These are phyloP conservation scores for Juglanconis oblonga DNA, from an alignment of 2,329 filamentous ascomycete species.

Conservation along the genomic window DNA sequence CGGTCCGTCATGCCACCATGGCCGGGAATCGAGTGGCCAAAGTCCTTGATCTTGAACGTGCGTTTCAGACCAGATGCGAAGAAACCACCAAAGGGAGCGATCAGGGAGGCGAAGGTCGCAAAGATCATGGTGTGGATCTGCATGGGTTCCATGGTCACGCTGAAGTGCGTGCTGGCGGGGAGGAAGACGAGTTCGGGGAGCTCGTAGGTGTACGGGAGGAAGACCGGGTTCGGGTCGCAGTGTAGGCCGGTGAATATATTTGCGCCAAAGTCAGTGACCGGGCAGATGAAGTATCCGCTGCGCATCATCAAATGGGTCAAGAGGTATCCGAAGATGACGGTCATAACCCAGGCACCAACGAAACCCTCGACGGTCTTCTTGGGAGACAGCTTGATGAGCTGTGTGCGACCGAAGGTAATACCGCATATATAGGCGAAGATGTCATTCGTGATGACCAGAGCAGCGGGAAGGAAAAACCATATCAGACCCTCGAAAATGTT, in stretches of 20 bases:
- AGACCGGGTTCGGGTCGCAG: conserved; percentile 89
- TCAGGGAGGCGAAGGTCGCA: conserved; percentile 90
- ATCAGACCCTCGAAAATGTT: conserved; percentile 99
- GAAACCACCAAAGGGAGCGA: conserved; percentile 96
- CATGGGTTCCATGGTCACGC: conserved; percentile 78
- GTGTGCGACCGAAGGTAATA: conserved; percentile 93
- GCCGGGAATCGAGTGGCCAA: conserved; percentile 95
- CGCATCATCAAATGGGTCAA: conserved; percentile 82
- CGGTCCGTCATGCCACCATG: conserved; percentile 98
- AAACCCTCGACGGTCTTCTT: conserved; percentile 99
- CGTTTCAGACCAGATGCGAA: conserved; percentile 97
- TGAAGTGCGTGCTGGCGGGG: conserved; percentile 56
- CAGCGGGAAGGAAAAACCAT: conserved; percentile 96
- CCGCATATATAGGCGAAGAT: conserved; percentile 98
- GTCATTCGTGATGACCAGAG: conserved; percentile 96
- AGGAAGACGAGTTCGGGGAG: conserved; percentile 71
- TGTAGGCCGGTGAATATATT: conserved; percentile 89
- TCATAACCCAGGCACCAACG: conserved; percentile 94
- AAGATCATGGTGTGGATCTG: conserved; percentile 90
- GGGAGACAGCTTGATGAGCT: conserved; percentile 94
- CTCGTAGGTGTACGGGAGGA: conserved; percentile 72
- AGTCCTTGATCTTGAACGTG: conserved; percentile 99
- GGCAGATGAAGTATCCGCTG: conserved; percentile 97
- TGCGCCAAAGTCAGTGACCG: conserved; percentile 91
- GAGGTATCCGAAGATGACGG: conserved; percentile 76